Conservation (phyloP, 129 eudicot genomes). For the Artemisia argyi region DNA sequence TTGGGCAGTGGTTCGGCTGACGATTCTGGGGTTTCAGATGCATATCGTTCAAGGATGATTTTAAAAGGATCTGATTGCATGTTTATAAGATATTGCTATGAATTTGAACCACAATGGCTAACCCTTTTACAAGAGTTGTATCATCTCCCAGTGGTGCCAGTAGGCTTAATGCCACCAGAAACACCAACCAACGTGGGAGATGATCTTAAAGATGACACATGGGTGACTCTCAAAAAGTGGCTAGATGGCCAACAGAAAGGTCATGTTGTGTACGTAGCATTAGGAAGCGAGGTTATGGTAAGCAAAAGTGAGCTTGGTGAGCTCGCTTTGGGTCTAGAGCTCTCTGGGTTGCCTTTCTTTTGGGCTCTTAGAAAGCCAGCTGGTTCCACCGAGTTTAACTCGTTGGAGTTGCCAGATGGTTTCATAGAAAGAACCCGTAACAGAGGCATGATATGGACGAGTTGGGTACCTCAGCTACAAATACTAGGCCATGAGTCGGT, state of each 20-base stretch:
- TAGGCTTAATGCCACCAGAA: slow-evolving; percentile 45
- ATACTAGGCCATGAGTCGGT: slow-evolving; percentile 45
- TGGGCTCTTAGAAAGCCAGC: slow-evolving; percentile 39
- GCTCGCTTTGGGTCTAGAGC: slow-evolving; percentile 52
- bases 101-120: slow-evolving; percentile 50
- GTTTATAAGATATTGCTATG: slow-evolving; percentile 25
- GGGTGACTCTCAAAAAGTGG: slow-evolving; percentile 35
- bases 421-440: slow-evolving; percentile 32
- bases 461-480: slow-evolving; percentile 51
- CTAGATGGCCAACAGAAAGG: slow-evolving; percentile 26
- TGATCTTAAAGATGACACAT: slow-evolving; percentile 14
- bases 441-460: slow-evolving; percentile 48
- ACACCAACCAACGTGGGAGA: background rate
- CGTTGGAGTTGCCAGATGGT: slow-evolving; percentile 43
- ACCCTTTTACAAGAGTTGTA: slow-evolving; percentile 36
- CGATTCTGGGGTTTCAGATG: slow-evolving; percentile 34
- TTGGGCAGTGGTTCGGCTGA: background rate
- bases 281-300: slow-evolving; percentile 44
- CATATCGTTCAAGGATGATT: slow-evolving; percentile 2
- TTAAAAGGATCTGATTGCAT: slow-evolving; percentile 28
- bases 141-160: slow-evolving; percentile 38
- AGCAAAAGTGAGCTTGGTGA: slow-evolving; percentile 27
- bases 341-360: slow-evolving; percentile 36
- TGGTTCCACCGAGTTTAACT: slow-evolving; percentile 20
- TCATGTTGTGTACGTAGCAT: slow-evolving; percentile 35